Percentiles rank a stretch among this genome's conserved stretches.
These are phyloP conservation scores for bread wheat (Triticum aestivum) DNA, from an alignment of 176 grass and related monocot species.

Conservation along the genomic window IWGSC_CS_RefSeq_v2.1 NC_057803.1:98545110-98545609, in stretches of 20 bases:
- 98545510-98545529: conserved; percentile 5
- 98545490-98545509: conserved; percentile 8
- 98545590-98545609: conserved; percentile 96
- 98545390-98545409: conserved; percentile 67
- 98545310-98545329: conserved; percentile 97
- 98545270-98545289: conserved; percentile 1
- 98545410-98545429: conserved; percentile 89
- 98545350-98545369: conserved; percentile 96
- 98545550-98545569: conserved; percentile 98
- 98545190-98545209: conserved; percentile 86
- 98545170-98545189: conserved; percentile 94
- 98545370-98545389: conserved; percentile 80
- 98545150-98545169: conserved; percentile 99
- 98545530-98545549: conserved; percentile 31
- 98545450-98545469: conserved; percentile 89
- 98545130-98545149: conserved; percentile 97
- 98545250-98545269: neutral
- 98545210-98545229: neutral
- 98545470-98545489: conserved; percentile 22
- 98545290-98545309: conserved; percentile 58
- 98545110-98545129: conserved; percentile 96
- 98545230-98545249: conserved; percentile 6
- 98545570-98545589: conserved; percentile 91
- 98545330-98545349: conserved; percentile 96
- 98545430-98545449: conserved; percentile 93